Base-by-base conservation (phyloP, 768 basidiomycete species). In the Macrocybe gigantea region DNA sequence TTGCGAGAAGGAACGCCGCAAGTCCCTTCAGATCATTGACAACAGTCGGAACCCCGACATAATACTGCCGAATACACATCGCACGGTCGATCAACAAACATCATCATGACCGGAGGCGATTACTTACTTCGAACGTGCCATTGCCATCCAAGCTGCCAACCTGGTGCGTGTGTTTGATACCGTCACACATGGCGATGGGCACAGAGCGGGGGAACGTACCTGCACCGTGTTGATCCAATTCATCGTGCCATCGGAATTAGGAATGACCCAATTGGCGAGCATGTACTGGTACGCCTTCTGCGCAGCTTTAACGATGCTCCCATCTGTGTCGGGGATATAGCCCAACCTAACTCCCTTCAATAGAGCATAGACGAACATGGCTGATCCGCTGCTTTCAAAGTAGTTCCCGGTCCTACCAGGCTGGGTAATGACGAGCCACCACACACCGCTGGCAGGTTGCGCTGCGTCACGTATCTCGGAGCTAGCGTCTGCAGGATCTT, bases 361-460 rank as follows among this genome's bases (percentile, higher is more conserved):
- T 38, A 77, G 53, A 0, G 73, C 49, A 54, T 76, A 78, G 3
- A 74, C 69, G 48, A 67, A 75, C 75, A 77, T 77, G 38, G 66
- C 61, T 8, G 64, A 53, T 1, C 67, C 74, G 49, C 71, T 73
- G 58, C 72, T 73, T 62, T 78, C 75, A 48, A 77, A 74, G 51
- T 76, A 77, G 51, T 78, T 78, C 34, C 60, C 61, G 29, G 59
- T 55, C 13, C 73, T 55, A 22, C 72, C 72, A 11, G 75, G 72
- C 53, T 76, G 69, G 7, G 69, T 72, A 29, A 75, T 62, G n/a
- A 78, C 74, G 30, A 75, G 64, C 75, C 74, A 77, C 73, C 74
- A 78, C 11, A 64, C 73, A 13, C 72, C 74, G 9, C 60, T 62
- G 2, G 43, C 47, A 4, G 63, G 59, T 47, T 75, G 71, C 0